Conservation (phyloP, 2,329 filamentous ascomycete species). For the Epichloe uncinata region DNA sequence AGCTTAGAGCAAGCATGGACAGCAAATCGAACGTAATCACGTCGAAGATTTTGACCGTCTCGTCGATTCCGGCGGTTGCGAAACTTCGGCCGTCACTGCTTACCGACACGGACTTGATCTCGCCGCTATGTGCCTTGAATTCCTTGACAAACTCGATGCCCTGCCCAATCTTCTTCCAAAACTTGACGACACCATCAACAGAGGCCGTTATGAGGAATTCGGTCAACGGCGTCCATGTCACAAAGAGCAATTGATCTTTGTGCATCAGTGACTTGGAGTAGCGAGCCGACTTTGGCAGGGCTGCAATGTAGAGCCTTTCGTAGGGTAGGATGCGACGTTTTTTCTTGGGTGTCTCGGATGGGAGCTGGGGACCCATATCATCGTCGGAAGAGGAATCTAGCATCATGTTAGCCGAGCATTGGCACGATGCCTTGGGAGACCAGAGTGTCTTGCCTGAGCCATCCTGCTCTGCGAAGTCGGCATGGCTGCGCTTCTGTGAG, state of each 20-base stretch:
- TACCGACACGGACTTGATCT: constrained; percentile 70
- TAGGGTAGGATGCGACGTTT: constrained; percentile 84
- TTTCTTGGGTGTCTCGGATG: constrained; percentile 72
- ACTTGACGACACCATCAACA: constrained; percentile 91
- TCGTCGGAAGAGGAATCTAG: constrained; percentile 66
- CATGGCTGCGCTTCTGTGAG: constrained; percentile 38
- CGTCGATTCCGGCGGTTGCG: constrained; percentile 71
- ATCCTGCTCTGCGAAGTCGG: constrained; percentile 37
- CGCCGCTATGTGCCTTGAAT: constrained; percentile 79
- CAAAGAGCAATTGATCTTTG: constrained; percentile 82
- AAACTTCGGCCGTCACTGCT: constrained; percentile 89
- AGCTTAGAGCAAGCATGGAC: constrained; percentile 67
- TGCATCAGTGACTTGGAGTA: constrained; percentile 98
- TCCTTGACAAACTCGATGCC: constrained; percentile 98
- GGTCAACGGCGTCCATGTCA: constrained; percentile 77
- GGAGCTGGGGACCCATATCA: constrained; percentile 80
- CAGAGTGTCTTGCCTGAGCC: constrained; percentile 22
- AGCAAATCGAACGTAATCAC: constrained; percentile 80
- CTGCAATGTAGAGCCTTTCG: constrained; percentile 88
- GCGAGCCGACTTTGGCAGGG: constrained; percentile 64
- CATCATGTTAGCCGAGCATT: constrained; percentile 4
- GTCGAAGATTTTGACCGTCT: constrained; percentile 69
- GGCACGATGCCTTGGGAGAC: background rate
- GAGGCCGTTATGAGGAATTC: constrained; percentile 95
- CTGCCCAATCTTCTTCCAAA: constrained; percentile 91